Base-by-base conservation (phyloP, 805 yeast genomes). In the Zygosaccharomyces gambellarensis region DNA sequence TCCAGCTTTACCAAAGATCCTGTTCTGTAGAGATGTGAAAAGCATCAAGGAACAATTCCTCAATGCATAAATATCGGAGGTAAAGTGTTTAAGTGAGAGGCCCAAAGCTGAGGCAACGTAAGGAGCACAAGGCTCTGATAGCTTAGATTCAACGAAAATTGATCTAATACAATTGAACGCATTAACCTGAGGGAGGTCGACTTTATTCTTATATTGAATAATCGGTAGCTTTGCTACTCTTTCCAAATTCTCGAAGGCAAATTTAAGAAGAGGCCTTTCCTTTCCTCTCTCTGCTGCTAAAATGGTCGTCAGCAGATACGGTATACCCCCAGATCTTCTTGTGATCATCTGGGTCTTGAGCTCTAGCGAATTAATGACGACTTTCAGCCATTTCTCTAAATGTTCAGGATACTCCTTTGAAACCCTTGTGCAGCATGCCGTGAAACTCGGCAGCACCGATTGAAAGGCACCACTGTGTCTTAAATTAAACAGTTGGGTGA, bases 31-130 rank as follows among this genome's bases (percentile, higher is more conserved):
- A 0, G 96, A 82, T 0, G 95, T 83, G 64, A 90, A 92, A 36
- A 92, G 73, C 98, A 92, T 94, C 17, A 90, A 85, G 0, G 96
- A 89, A 65, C 97, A 88, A 63, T 92, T 92, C 61, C 96, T 76
- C 25, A 92, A 77, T 0, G 96, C 82, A 98, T 98, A 92, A 22
- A 81, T 72, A 2, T 75, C 70, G 1, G 87, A 80, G 1, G 79
- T 74, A 66, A 92, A 88, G 31, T 82, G 76, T 2, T 68, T 58
- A 39, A 94, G 72, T 0, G 95, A 74, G 19, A 87, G 64, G 23
- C 74, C 73, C 25, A 92, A 68, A 0, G 87, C 85, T 9, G 69
- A 66, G 49, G 82, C 82, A 7, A 83, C 72, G 60, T 72, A 82
- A 3, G 68, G 65, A 0, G 77, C 64, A 9, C 86, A 76, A 1